Evolutionary conservation across 2,329 filamentous ascomycete genomes (phyloP).

Genomic region (Aphanocladium album): DNA sequence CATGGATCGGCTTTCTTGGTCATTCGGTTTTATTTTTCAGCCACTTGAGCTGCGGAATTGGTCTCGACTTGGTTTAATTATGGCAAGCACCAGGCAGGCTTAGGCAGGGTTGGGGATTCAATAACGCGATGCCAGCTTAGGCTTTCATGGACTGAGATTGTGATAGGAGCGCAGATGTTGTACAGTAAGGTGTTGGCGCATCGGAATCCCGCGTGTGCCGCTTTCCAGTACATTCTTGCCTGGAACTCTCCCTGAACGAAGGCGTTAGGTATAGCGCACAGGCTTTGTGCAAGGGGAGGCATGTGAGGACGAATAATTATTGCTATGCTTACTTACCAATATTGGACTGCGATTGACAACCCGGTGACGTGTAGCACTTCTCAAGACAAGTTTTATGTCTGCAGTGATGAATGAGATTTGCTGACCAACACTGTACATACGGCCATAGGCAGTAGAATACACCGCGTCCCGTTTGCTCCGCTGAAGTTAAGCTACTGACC

Average conservation of each 20-base stretch:
- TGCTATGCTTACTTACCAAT: neutral
- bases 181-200: constrained; percentile 1
- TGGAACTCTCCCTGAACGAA: neutral
- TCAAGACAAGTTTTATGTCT: no score
- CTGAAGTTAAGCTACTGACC: constrained; percentile 3
- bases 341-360: no score
- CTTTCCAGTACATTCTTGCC: neutral
- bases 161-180: neutral
- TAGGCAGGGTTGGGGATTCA: neutral
- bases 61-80: constrained; percentile 8
- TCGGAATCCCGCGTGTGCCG: neutral
- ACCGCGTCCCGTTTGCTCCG: constrained; percentile 1
- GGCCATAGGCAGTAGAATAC: constrained; percentile 5
- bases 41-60: neutral
- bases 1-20: neutral
- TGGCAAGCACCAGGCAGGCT: neutral
- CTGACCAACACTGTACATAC: neutral
- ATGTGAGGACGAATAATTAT: neutral
- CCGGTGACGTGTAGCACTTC: no score
- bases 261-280: neutral
- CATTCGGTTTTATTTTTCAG: neutral
- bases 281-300: neutral
- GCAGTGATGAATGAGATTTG: no score
- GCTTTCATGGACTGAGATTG: neutral
- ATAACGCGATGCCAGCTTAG: neutral